A percentile compares a stretch with the other conserved stretches of the same genome.
Conservation (phyloP, 179 eudicot genomes). For the Silene noctiflora region DNA sequence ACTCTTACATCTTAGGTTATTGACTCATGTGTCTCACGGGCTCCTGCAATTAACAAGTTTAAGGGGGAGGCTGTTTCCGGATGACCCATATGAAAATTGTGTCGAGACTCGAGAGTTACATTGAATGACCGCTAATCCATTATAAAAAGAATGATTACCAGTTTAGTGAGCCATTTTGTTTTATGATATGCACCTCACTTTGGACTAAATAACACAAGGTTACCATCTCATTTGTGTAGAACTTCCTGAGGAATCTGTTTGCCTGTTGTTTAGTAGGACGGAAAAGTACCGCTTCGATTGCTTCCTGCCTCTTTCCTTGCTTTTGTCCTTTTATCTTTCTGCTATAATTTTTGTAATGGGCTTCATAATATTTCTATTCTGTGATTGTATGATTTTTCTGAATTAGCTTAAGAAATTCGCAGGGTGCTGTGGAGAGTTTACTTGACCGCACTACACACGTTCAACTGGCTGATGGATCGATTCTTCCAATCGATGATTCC, state of each 20-base stretch:
- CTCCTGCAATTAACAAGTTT: background rate
- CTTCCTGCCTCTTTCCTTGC: constrained; percentile 2
- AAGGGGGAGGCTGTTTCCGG: background rate
- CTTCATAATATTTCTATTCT: background rate
- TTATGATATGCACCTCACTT: no score
- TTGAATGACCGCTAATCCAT: background rate
- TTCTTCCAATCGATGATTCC: constrained; percentile 57
- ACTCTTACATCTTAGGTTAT: background rate
- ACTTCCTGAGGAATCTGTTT: background rate
- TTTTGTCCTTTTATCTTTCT: background rate
- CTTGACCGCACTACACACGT: constrained; percentile 70
- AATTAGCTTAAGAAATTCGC: constrained; percentile 14
- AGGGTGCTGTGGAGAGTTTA: constrained; percentile 92
- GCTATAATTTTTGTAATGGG: background rate
- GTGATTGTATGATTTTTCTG: background rate
- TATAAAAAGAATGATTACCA: no score
- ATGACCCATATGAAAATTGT: background rate
- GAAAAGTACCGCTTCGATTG: background rate
- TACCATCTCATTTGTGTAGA: background rate
- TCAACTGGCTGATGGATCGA: constrained; percentile 82
- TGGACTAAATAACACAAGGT: background rate
- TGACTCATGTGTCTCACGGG: background rate
- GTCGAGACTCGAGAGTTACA: background rate
- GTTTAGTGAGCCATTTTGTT: background rate
- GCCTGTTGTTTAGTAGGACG: background rate